These are phyloP conservation scores for Mercurialis annua DNA, from an alignment of 345 rosid genomes.

Conservation along the genomic window DNA sequence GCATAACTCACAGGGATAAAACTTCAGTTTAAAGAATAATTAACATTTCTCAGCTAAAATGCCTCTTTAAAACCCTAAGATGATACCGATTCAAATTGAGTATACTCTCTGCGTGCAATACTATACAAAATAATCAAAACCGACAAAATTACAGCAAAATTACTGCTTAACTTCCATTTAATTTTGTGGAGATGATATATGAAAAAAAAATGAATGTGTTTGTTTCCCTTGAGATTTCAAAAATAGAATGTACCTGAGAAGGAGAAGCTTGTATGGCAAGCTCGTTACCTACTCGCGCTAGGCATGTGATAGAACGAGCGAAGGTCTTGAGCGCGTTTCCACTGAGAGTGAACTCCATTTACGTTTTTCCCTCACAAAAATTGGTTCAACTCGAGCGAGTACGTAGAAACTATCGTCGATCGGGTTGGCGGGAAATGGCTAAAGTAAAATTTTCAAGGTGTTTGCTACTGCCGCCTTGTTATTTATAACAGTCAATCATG, in stretches of 20 bases:
- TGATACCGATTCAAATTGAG: too few species aligned
- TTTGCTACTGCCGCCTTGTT: background rate
- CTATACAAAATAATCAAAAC: background rate
- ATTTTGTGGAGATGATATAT: too few species aligned
- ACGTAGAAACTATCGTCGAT: background rate
- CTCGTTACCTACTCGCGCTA: constrained; percentile 84
- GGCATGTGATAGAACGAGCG: constrained; percentile 66
- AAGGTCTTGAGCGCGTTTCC: constrained; percentile 80
- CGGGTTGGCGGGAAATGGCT: constrained; percentile 9
- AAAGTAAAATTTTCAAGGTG: background rate
- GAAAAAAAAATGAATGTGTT: background rate
- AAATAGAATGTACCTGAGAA: constrained; percentile 47
- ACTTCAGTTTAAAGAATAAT: background rate
- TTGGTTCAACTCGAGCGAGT: background rate
- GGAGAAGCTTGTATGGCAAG: constrained; percentile 73
- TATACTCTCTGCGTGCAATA: too few species aligned
- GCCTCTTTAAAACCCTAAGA: constrained; percentile 1
- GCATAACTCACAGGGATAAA: background rate
- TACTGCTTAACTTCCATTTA: background rate
- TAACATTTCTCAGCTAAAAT: background rate
- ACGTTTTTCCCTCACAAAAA: background rate
- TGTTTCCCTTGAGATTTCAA: background rate
- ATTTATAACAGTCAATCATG: too few species aligned
- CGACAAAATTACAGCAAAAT: background rate
- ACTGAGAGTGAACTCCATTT: constrained; percentile 76